phyloP scores from a whole-genome alignment of 768 basidiomycete species.

The Russula foetens region DNA sequence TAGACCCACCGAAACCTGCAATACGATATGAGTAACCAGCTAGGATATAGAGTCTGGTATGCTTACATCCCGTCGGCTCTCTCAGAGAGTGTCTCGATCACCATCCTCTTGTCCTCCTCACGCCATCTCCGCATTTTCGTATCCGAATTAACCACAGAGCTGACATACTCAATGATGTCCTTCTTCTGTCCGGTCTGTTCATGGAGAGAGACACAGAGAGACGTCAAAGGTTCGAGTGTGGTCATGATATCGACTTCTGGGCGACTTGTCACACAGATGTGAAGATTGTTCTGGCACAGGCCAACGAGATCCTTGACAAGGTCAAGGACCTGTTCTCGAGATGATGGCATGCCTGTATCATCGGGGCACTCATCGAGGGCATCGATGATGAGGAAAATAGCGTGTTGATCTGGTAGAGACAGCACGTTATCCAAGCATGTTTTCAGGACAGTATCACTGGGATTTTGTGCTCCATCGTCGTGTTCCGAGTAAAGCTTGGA shows the following conservation, averaged over 20 bases:
- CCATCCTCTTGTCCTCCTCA: not conserved
- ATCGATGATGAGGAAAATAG: not conserved
- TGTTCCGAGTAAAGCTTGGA: not conserved
- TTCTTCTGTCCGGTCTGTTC: not conserved
- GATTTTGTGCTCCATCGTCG: not conserved
- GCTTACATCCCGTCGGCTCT: not conserved
- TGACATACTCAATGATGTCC: not conserved
- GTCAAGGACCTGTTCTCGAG: not conserved
- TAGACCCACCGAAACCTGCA: not conserved
- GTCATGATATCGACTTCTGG: not conserved
- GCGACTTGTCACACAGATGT: not conserved
- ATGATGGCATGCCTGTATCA: not conserved
- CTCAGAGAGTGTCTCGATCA: not conserved
- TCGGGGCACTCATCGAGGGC: not conserved
- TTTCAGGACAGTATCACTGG: not conserved
- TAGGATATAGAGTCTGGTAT: not conserved
- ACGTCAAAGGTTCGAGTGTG: not conserved
- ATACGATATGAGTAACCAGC: not conserved
- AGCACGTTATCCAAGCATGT: not conserved
- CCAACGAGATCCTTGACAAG: not conserved
- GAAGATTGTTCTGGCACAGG: not conserved
- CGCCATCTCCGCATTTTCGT: slow-evolving; percentile 1
- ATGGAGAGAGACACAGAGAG: slow-evolving; percentile 1
- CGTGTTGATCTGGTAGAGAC: not conserved
- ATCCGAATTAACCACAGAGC: not conserved